Evolutionary conservation across 192 early-diverging fungal genomes (phyloP), one percentile per base, ranked within the genome.

Genomic region (Geranomyces michiganensis): DNA sequence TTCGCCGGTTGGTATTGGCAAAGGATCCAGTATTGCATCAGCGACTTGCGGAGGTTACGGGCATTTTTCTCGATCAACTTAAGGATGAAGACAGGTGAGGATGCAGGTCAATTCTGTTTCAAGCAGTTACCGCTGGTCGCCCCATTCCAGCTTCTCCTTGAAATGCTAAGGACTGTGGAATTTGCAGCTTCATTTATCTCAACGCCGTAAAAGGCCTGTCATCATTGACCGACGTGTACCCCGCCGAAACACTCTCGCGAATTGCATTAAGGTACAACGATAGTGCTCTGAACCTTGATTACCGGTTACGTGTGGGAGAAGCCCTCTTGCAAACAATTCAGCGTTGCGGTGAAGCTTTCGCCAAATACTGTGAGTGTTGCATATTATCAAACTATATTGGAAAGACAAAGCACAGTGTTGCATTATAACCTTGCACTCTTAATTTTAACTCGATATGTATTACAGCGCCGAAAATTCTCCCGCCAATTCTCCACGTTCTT

Each of bases 201-300:
- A 96, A 96, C 78, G 93, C 95, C 9, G 85, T 98, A 63, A 92
- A 92, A 63, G 93, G 94, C 1, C 81, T 96, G 12, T 81, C 92
- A 5, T 84, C 94, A 0, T 73, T 96, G 27, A 90, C 93, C 0
- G 96, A 98, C 71, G 81, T 84, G 19, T 88, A 94, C 64, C 92
- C 92, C 15, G 74, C 82, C 33, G 71, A 75, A 44, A 91, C 92
- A 59, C 82, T 98, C 49, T 71, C 72, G 27, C 85, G 84, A 58
- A 82, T 98, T 24, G 82, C 89, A 21, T 47, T 46, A 12, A 85
- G 93, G 59, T 98, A 98, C 77, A 61, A 73, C 10, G 65, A 58
- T 24, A 61, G 72, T 22, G 62, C 65, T 0, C 68, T 73, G 0
- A 58, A 81, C 31, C 22, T 92, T 27, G 94, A 96, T 67, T 85